Conservation (phyloP, 2,329 filamentous ascomycete species). For the Ascochyta pisi region DNA sequence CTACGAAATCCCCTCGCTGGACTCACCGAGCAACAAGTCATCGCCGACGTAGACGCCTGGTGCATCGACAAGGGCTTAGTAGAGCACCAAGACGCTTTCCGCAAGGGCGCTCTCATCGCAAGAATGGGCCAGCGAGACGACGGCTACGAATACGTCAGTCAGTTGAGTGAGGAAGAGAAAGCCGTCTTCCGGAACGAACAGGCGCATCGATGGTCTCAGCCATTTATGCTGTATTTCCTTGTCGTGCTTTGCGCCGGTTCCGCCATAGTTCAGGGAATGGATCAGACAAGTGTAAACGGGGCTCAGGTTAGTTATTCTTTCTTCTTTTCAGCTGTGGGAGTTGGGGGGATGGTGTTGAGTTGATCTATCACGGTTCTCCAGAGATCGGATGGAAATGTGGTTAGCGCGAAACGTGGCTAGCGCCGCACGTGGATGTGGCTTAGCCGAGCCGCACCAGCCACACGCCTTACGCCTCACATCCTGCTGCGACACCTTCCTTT, state of each 20-base stretch:
- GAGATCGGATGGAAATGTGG: no score
- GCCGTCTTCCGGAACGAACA: conserved; percentile 66
- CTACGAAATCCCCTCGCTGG: conserved; percentile 64
- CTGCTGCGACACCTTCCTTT: no score
- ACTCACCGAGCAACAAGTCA: conserved; percentile 59
- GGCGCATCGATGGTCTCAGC: conserved; percentile 73
- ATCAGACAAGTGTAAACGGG: conserved; percentile 45
- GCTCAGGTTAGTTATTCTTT: conserved; percentile 26
- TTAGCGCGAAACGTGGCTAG: no score
- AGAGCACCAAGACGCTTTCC: conserved; percentile 57
- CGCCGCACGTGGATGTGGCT: no score
- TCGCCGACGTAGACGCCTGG: conserved; percentile 63
- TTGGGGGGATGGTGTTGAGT: no score
- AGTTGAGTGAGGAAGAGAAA: conserved; percentile 62
- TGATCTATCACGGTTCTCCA: no score
- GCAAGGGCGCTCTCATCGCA: conserved; percentile 60
- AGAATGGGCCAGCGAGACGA: conserved; percentile 55
- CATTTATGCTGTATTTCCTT: conserved; percentile 68
- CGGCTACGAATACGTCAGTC: conserved; percentile 57
- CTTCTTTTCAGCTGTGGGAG: no score
- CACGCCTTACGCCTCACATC: no score
- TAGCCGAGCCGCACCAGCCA: no score
- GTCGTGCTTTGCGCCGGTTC: conserved; percentile 71
- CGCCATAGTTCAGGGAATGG: conserved; percentile 70
- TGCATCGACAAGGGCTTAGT: conserved; percentile 57